Conservation (phyloP, 2,329 filamentous ascomycete species). For the Claviceps africana region DNA sequence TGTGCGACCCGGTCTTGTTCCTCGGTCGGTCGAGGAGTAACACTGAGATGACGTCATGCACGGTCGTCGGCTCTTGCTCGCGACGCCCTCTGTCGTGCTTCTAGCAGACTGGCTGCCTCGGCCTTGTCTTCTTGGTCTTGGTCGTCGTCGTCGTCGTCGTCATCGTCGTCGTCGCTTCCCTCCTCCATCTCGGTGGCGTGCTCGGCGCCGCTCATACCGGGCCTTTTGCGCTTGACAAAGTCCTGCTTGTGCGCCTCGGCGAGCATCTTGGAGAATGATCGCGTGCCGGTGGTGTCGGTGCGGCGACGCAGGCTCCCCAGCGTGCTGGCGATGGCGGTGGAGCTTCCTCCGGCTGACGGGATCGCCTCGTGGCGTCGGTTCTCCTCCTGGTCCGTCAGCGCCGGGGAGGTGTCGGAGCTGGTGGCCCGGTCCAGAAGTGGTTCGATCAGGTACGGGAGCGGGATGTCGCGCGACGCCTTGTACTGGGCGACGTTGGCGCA, state of each 20-base stretch:
- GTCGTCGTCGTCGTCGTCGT: background rate
- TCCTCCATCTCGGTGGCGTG: slow-evolving; percentile 12
- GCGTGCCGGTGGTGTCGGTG: slow-evolving; percentile 17
- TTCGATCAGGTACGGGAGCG: slow-evolving; percentile 62
- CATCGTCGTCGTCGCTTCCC: slow-evolving; percentile 16
- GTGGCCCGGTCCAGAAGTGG: slow-evolving; percentile 29
- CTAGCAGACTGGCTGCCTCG: slow-evolving; percentile 7
- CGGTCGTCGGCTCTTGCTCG: slow-evolving; percentile 8
- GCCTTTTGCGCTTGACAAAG: slow-evolving; percentile 63
- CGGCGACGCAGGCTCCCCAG: slow-evolving; percentile 17
- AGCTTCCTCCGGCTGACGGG: slow-evolving; percentile 7
- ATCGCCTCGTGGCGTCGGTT: slow-evolving; percentile 5
- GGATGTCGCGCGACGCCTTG: slow-evolving; percentile 77
- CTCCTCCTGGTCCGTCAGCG: slow-evolving; percentile 7
- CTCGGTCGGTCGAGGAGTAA: no score
- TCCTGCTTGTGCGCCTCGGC: slow-evolving; percentile 79
- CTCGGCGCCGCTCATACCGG: slow-evolving; percentile 10
- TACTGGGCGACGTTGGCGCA: slow-evolving; percentile 83
- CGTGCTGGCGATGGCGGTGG: slow-evolving; percentile 11
- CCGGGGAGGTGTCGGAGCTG: slow-evolving; percentile 20
- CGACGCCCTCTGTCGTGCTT: slow-evolving; percentile 3
- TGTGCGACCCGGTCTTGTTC: no score
- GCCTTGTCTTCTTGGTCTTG: background rate
- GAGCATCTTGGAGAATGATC: slow-evolving; percentile 47
- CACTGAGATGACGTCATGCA: no score